phyloP scores from a whole-genome alignment of 2,329 filamentous ascomycete species.

The Polychaeton citri region DNA sequence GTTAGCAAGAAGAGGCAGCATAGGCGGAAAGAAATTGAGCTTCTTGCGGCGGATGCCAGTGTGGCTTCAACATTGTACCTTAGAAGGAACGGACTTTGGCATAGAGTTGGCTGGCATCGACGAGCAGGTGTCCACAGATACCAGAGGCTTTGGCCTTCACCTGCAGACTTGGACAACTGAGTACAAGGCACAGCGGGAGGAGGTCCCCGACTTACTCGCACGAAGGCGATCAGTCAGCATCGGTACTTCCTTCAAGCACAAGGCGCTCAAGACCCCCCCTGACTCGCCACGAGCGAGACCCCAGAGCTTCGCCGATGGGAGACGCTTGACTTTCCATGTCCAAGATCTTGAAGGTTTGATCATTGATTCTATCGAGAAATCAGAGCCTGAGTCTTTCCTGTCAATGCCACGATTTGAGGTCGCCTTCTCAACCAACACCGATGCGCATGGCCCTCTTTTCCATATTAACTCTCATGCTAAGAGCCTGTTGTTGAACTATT shows the following conservation, averaged over 20 bases:
- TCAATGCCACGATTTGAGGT: slow-evolving; percentile 78
- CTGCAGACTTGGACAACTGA: slow-evolving; percentile 79
- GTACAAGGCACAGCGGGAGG: slow-evolving; percentile 64
- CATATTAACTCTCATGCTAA: slow-evolving; percentile 73
- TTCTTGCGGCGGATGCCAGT: slow-evolving; percentile 65
- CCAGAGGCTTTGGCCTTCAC: slow-evolving; percentile 72
- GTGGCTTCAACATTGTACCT: slow-evolving; percentile 72
- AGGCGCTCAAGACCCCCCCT: slow-evolving; percentile 20
- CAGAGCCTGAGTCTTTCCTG: slow-evolving; percentile 76
- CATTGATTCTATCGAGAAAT: slow-evolving; percentile 71
- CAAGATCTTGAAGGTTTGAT: slow-evolving; percentile 81
- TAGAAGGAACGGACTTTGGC: slow-evolving; percentile 81
- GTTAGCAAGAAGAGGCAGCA: slow-evolving; percentile 36
- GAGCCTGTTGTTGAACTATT: slow-evolving; percentile 74
- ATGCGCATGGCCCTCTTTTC: slow-evolving; percentile 75
- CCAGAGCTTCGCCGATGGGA: slow-evolving; percentile 52
- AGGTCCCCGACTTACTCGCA: slow-evolving; percentile 38
- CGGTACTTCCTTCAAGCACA: slow-evolving; percentile 37
- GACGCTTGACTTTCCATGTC: slow-evolving; percentile 66
- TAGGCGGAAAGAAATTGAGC: slow-evolving; percentile 37
- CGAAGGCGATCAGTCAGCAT: slow-evolving; percentile 63
- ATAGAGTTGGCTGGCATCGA: slow-evolving; percentile 85
- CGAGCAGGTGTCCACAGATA: slow-evolving; percentile 64
- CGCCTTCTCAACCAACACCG: slow-evolving; percentile 70
- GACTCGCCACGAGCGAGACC: slow-evolving; percentile 37